Evolutionary conservation across 2,329 filamentous ascomycete genomes (phyloP).

Genomic region (Periconia sp.): DNA sequence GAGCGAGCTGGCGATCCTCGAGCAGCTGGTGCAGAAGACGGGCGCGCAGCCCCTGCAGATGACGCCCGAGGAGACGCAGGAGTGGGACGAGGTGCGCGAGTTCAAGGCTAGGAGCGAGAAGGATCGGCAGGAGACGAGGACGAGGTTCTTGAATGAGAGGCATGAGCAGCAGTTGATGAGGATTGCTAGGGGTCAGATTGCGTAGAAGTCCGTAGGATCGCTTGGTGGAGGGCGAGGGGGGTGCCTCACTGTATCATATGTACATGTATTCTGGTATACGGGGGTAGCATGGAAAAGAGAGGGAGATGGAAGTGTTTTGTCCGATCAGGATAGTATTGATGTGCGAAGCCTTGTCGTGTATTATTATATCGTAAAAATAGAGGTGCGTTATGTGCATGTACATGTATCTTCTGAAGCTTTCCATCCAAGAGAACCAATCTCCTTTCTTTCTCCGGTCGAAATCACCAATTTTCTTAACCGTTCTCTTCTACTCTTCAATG

Average conservation of each 20-base stretch:
- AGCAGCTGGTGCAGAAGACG: slow-evolving; percentile 63
- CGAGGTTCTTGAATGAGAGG: slow-evolving; percentile 59
- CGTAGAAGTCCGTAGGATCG: not conserved
- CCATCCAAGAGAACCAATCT: too few relatives aligned
- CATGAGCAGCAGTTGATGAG: slow-evolving; percentile 62
- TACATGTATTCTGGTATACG: too few relatives aligned
- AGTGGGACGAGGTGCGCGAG: slow-evolving; percentile 61
- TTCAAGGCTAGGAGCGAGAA: slow-evolving; percentile 53
- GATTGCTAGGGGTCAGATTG: slow-evolving; percentile 52
- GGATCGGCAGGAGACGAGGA: slow-evolving; percentile 58
- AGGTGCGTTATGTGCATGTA: too few relatives aligned
- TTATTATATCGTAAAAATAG: too few relatives aligned
- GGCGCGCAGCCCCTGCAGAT: slow-evolving; percentile 60
- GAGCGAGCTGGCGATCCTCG: slow-evolving; percentile 63
- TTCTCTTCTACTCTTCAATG: too few relatives aligned
- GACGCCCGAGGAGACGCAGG: slow-evolving; percentile 60
- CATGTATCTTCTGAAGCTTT: too few relatives aligned
- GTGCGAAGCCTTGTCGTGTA: too few relatives aligned
- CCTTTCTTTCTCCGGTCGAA: too few relatives aligned
- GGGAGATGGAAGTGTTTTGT: too few relatives aligned
- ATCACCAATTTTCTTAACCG: too few relatives aligned
- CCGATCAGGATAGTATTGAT: too few relatives aligned
- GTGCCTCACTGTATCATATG: not conserved
- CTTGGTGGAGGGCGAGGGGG: not conserved
- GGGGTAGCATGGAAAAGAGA: too few relatives aligned